Percentiles rank a stretch among this genome's conserved stretches.
Conservation (phyloP, 805 yeast genomes). For the Kluyveromyces dobzhanskii region DNA sequence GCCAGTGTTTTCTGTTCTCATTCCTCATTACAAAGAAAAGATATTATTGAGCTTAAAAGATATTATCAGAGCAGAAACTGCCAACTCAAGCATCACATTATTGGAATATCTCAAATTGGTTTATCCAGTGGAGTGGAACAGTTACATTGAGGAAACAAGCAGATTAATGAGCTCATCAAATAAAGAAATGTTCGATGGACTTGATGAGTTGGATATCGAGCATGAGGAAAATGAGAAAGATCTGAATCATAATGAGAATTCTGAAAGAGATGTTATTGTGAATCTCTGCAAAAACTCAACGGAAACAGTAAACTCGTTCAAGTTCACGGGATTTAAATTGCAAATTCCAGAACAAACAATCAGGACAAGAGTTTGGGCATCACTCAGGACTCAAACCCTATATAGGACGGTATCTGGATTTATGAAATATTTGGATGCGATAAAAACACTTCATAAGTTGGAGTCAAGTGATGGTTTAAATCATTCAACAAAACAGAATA, state of each 20-base stretch:
- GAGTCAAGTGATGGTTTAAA: conserved; percentile 30
- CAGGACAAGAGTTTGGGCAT: conserved; percentile 72
- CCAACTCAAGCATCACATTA: conserved; percentile 51
- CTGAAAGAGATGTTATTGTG: neutral
- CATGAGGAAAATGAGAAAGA: conserved; percentile 2
- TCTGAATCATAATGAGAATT: conserved; percentile 1
- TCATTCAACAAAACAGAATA: no score
- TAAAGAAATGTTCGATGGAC: conserved; percentile 11
- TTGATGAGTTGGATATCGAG: conserved; percentile 38
- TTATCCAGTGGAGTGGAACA: conserved; percentile 61
- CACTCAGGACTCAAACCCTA: conserved; percentile 63
- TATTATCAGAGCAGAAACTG: conserved; percentile 57
- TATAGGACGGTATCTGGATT: conserved; percentile 70
- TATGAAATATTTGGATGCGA: conserved; percentile 59
- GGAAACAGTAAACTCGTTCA: conserved; percentile 41
- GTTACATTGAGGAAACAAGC: conserved; percentile 60
- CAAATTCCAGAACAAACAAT: conserved; percentile 50
- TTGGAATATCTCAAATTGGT: conserved; percentile 62
- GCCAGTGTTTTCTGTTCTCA: conserved; percentile 66
- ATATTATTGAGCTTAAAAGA: conserved; percentile 65
- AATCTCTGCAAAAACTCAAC: conserved; percentile 4
- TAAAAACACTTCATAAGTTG: conserved; percentile 52
- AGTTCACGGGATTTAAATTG: conserved; percentile 57
- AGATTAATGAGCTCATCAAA: conserved; percentile 23
- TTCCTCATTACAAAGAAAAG: conserved; percentile 75